Evolutionary conservation across 176 grass and related monocot genomes (phyloP), one percentile per base, ranked within the genome.

Genomic region (Oryza australiensis): DNA sequence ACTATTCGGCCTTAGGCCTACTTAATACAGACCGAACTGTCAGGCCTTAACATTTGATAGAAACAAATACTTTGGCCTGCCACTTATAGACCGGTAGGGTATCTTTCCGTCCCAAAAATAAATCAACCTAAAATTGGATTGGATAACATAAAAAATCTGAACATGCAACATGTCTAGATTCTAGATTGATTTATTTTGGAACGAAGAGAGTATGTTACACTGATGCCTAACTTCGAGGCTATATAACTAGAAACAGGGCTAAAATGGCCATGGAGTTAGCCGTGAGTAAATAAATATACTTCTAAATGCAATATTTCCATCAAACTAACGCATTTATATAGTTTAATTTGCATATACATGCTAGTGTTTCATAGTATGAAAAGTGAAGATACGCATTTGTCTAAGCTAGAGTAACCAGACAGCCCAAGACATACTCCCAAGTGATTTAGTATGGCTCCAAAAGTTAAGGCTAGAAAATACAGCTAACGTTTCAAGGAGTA

Each of bases 401-500:
- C 26, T 83, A 59, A 63, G 70, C 68, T 42, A 79, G 40, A 59
- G 26, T 13, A 27, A 69, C 64, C 20, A 63, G n/a, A 82, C 28
- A 15, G 16, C 26, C 74, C 69, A 13, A 69, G 15, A 87, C 29
- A 73, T 68, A 35, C 33, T 38, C 62, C 62, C 35, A 48, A 22
- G 68, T 49, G 59, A 66, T 67, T 77, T 9, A 27, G 13, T 20
- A 45, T 26, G 29, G 53, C 51, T 26, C 62, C 23, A 12, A 33
- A 70, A 34, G 66, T 37, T 27, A 64, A 13, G 26, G 32, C 20
- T 49, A 45, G 7, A 8, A 73, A 68, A 57, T 68, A 18, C 34
- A 68, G 49, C 82, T 89, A 90, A 45, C 74, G 84, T 85, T 89
- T 95, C 79, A 95, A 91, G 26, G 93, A 91, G 79, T 91, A 93